Conservation (phyloP, 2,329 filamentous ascomycete species). For the Sporothrix brasiliensis region DNA sequence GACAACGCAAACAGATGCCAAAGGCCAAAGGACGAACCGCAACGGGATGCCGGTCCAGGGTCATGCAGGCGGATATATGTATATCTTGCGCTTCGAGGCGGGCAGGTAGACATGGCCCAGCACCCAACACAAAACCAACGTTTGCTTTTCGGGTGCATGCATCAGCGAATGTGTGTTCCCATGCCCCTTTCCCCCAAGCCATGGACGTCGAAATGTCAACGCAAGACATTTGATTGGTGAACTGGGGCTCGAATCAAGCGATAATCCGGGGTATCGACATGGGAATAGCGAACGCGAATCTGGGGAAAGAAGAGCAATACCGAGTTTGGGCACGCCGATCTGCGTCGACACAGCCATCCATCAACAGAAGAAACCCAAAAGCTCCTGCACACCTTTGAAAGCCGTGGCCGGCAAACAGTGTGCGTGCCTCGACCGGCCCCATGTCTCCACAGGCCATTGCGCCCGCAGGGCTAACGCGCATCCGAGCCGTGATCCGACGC, state of each 20-base stretch:
- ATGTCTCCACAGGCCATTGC: background rate
- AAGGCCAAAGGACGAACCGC: background rate
- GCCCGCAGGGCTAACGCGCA: background rate
- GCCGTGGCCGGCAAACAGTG: background rate
- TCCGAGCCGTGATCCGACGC: slow-evolving; percentile 24
- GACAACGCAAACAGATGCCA: background rate
- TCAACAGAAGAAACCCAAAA: background rate
- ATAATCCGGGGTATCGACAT: background rate
- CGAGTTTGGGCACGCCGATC: background rate
- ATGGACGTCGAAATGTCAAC: background rate
- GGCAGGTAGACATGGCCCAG: background rate
- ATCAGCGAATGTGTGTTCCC: background rate
- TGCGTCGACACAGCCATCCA: background rate
- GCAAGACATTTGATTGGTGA: background rate
- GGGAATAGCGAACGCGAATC: background rate
- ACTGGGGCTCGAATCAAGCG: background rate
- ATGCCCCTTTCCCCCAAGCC: background rate
- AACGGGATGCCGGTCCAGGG: slow-evolving; percentile 6
- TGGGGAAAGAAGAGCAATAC: background rate
- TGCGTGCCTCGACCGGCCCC: background rate
- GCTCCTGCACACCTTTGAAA: background rate
- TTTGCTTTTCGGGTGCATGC: background rate
- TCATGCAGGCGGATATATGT: slow-evolving; percentile 1
- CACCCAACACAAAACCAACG: background rate
- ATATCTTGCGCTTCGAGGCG: background rate